phyloP scores from a whole-genome alignment of 2,329 filamentous ascomycete genomes.

The Talaromyces sp. region DNA sequence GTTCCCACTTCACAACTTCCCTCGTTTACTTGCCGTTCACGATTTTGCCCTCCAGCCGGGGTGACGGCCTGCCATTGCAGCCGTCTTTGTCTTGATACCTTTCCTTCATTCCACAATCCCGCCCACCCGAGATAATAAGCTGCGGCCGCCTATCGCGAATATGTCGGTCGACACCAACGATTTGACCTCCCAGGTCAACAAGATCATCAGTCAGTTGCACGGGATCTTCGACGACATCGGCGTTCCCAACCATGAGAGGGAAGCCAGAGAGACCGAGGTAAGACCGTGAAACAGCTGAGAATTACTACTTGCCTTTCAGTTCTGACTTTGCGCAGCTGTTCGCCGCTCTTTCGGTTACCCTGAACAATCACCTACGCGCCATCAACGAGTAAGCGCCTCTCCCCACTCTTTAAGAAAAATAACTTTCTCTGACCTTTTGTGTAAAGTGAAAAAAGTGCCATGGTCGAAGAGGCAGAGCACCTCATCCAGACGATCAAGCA shows the following conservation, averaged over 20 bases:
- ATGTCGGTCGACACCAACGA: constrained; percentile 81
- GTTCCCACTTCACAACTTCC: background rate
- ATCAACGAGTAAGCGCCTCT: constrained; percentile 58
- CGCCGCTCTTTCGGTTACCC: constrained; percentile 79
- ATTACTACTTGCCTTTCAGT: constrained; percentile 8
- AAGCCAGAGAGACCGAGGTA: constrained; percentile 84
- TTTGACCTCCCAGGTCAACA: constrained; percentile 89
- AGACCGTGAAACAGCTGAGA: constrained; percentile 18
- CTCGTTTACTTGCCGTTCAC: background rate
- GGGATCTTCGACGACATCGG: constrained; percentile 97
- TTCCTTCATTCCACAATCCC: background rate
- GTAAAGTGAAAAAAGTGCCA: constrained; percentile 72
- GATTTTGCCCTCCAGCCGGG: constrained; percentile 6
- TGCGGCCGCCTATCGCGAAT: background rate
- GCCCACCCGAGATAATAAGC: background rate
- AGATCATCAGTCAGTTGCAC: constrained; percentile 87
- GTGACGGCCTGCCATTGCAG: constrained; percentile 10
- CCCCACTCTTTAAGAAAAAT: background rate
- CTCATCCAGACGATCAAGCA: constrained; percentile 83
- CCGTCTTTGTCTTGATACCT: background rate
- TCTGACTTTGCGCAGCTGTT: constrained; percentile 62
- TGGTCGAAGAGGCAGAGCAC: constrained; percentile 83
- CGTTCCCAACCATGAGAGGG: constrained; percentile 86
- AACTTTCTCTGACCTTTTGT: background rate
- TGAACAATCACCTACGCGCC: constrained; percentile 81